phyloP scores from a whole-genome alignment of 2,329 filamentous ascomycete species.

The Beauveria varroae region DNA sequence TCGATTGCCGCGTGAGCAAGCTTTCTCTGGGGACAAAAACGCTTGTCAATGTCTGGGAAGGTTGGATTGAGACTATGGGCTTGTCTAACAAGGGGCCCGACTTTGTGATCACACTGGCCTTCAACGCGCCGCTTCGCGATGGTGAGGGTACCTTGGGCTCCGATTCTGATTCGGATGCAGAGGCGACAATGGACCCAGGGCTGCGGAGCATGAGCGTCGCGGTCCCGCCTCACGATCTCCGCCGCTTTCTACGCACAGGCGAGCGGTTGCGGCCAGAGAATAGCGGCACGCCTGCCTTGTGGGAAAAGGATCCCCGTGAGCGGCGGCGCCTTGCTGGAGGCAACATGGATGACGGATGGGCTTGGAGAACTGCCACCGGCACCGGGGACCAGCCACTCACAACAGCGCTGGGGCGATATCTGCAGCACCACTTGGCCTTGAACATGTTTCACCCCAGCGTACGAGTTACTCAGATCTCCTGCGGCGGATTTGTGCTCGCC shows the following conservation, averaged over 20 bases:
- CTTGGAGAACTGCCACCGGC: slow-evolving; percentile 31
- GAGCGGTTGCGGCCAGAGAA: slow-evolving; percentile 15
- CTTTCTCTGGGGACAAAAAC: slow-evolving; percentile 43
- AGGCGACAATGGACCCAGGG: slow-evolving; percentile 18
- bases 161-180: slow-evolving; percentile 15
- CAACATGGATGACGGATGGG: slow-evolving; percentile 45
- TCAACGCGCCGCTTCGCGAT: slow-evolving; percentile 32
- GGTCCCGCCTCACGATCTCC: slow-evolving; percentile 40
- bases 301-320: slow-evolving; percentile 28
- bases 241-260: slow-evolving; percentile 38
- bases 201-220: slow-evolving; percentile 44
- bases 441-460: slow-evolving; percentile 50
- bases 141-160: slow-evolving; percentile 7
- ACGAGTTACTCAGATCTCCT: slow-evolving; percentile 44
- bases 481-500: slow-evolving; percentile 47
- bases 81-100: slow-evolving; percentile 32
- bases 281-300: slow-evolving; percentile 14
- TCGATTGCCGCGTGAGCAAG: slow-evolving; percentile 48
- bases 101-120: slow-evolving; percentile 43
- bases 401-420: slow-evolving; percentile 41
- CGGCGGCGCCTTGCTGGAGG: slow-evolving; percentile 39
- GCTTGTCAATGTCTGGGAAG: slow-evolving; percentile 42
- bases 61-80: slow-evolving; percentile 38
- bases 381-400: slow-evolving; percentile 34
- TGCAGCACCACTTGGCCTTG: slow-evolving; percentile 45